Base-by-base conservation (phyloP, 306 rosid genomes). In the Begonia fuchsioides region DNA sequence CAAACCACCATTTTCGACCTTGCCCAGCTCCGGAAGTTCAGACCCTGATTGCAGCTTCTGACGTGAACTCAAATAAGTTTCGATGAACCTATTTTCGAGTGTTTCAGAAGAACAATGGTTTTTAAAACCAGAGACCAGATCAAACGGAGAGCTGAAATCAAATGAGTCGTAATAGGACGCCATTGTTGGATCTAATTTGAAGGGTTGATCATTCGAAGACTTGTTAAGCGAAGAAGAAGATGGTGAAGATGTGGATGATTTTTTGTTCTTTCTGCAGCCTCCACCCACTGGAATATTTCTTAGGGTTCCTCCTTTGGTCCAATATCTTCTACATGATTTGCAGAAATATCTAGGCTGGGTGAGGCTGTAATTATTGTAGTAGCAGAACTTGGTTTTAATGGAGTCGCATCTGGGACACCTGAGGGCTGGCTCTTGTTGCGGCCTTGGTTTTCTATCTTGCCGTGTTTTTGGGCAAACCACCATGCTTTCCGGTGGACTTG, bases 341-440 rank as follows among this genome's bases (percentile, higher is more conserved):
- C 97, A 90, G 61, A 90, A 90, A 72, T 90, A 87, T 13, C 97
- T 56, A 0, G 97, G 97, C 67, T 90, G 97, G 9, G 97, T 81
- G 57, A 90, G 59, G 61, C 93, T 90, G 68, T 90, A 90, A 71
- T 90, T 90, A 79, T 90, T 90, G 72, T 90, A 90, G 75, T 90
- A 90, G 13, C 97, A 90, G 53, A 90, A 90, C 64, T 90, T 90
- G 15, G 97, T 90, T 78, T 90, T 81, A 4, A 84, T 56, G 1
- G 97, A 90, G 18, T 90, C 97, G 43, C 97, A 90, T 13, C 97
- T 82, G 46, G 97, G 97, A 44, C 97, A 90, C 57, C 73, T 90
- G 8, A 76, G 78, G 0, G 80, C 68, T 49, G 48, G 63, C 12
- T 58, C 55, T 49, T 54, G 63, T 41, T 58, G 63, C 9, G 63